A percentile compares a stretch with the other conserved stretches of the same genome.
These are phyloP conservation scores for Podila horticola DNA, from an alignment of 192 early-diverging fungal species.

Conservation along the genomic window DNA sequence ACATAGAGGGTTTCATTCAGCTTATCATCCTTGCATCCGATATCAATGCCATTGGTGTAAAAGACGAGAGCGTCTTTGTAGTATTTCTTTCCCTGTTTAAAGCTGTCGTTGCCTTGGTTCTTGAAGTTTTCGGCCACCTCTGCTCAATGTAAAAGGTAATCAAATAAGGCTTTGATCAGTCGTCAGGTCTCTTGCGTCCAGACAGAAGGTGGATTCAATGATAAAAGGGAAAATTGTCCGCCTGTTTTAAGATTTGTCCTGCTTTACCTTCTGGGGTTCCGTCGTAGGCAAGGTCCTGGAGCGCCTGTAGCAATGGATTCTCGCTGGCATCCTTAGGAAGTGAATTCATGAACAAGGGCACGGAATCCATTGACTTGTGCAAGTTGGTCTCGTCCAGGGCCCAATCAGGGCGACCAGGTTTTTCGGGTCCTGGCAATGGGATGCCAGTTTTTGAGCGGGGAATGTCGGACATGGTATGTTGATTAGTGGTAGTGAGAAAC, in stretches of 20 bases:
- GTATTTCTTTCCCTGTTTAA: constrained; percentile 70
- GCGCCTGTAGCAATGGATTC: constrained; percentile 80
- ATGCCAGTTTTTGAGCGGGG: constrained; percentile 37
- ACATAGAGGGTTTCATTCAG: constrained; percentile 84
- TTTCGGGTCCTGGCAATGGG: constrained; percentile 52
- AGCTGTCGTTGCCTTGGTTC: constrained; percentile 95
- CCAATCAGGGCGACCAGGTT: constrained; percentile 39
- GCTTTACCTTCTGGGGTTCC: constrained; percentile 90
- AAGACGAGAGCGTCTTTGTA: constrained; percentile 83
- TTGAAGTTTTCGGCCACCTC: constrained; percentile 93
- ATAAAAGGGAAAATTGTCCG: too few relatives aligned
- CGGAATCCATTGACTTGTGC: constrained; percentile 68
- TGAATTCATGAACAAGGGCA: constrained; percentile 95
- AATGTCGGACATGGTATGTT: constrained; percentile 27
- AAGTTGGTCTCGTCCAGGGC: constrained; percentile 62
- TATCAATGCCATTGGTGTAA: constrained; percentile 90
- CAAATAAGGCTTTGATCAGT: background rate
- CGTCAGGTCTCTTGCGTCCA: background rate
- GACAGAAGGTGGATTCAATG: background rate
- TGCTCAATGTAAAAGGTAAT: constrained; percentile 14
- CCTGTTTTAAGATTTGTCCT: background rate
- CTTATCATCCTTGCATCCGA: constrained; percentile 73
- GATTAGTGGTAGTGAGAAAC: background rate
- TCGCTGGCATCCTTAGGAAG: constrained; percentile 75
- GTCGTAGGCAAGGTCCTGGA: constrained; percentile 89